A percentile compares a stretch with the other conserved stretches of the same genome.
These are phyloP conservation scores for Colletotrichum sp. DNA, from an alignment of 2,329 filamentous ascomycete genomes.

Conservation along the genomic window DNA sequence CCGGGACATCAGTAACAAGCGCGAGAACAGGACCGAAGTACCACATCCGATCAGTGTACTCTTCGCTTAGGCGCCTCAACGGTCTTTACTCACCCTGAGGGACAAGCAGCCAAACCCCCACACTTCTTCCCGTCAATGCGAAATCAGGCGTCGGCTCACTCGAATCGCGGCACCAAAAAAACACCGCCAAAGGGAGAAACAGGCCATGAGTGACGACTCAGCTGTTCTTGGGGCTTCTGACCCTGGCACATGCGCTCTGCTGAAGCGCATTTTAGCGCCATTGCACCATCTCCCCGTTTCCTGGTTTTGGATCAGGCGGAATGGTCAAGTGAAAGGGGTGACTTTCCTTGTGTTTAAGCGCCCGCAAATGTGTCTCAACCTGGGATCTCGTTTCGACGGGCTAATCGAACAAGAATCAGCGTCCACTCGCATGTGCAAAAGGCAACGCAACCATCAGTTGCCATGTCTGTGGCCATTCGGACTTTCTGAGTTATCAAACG, in stretches of 20 bases:
- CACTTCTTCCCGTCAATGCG: neutral
- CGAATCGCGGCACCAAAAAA: neutral
- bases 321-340: constrained; percentile 5
- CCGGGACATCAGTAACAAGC: neutral
- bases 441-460: neutral
- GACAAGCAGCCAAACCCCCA: neutral
- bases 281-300: constrained; percentile 1
- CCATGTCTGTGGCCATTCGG: neutral
- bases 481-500: neutral
- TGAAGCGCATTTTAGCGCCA: constrained; percentile 4
- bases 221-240: neutral
- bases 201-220: neutral
- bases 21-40: neutral
- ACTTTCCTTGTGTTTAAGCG: neutral
- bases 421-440: neutral
- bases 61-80: neutral
- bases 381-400: constrained; percentile 11
- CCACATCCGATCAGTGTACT: neutral
- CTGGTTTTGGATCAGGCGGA: constrained; percentile 12
- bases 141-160: neutral
- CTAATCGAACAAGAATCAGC: neutral
- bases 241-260: neutral
- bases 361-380: constrained; percentile 10
- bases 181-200: neutral
- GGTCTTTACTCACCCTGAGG: neutral